phyloP scores from a whole-genome alignment of 176 grass and related monocot genomes.

The Otatea glauca region DNA sequence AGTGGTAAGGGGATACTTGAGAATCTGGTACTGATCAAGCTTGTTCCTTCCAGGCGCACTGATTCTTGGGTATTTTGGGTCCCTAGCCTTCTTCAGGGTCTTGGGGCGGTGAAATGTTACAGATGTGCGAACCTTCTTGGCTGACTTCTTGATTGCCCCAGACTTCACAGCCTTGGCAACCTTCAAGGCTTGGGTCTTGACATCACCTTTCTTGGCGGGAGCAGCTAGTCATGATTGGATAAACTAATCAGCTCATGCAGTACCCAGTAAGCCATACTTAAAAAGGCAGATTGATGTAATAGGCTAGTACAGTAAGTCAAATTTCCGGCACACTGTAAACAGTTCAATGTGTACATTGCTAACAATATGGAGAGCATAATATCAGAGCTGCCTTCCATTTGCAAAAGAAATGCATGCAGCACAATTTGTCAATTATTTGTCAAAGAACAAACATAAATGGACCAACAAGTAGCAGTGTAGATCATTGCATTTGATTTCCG shows the following conservation, averaged over 20 bases:
- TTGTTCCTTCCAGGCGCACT: conserved; percentile 72
- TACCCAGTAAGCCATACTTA: not conserved
- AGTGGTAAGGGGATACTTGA: conserved; percentile 76
- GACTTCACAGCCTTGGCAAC: conserved; percentile 80
- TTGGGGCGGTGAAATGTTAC: conserved; percentile 76
- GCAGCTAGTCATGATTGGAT: conserved; percentile 25
- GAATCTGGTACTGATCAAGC: conserved; percentile 82
- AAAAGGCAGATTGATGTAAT: not conserved
- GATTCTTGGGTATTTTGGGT: conserved; percentile 69
- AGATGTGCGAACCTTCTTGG: conserved; percentile 68
- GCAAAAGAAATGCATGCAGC: not conserved
- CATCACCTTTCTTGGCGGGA: conserved; percentile 58
- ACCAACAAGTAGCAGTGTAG: not conserved
- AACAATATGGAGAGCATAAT: not conserved
- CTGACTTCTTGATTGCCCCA: conserved; percentile 53
- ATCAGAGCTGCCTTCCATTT: not conserved
- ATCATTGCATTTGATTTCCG: not conserved
- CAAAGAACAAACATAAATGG: not conserved
- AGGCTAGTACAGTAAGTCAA: not conserved
- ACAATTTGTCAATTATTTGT: not conserved
- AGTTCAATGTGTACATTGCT: not conserved
- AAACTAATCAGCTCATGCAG: not conserved
- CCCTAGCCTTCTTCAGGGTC: conserved; percentile 64
- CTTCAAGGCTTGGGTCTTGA: conserved; percentile 70
- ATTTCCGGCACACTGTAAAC: not conserved